phyloP scores from a whole-genome alignment of 495 filamentous ascomycete genomes.

The Trichoderma gamsii region DNA sequence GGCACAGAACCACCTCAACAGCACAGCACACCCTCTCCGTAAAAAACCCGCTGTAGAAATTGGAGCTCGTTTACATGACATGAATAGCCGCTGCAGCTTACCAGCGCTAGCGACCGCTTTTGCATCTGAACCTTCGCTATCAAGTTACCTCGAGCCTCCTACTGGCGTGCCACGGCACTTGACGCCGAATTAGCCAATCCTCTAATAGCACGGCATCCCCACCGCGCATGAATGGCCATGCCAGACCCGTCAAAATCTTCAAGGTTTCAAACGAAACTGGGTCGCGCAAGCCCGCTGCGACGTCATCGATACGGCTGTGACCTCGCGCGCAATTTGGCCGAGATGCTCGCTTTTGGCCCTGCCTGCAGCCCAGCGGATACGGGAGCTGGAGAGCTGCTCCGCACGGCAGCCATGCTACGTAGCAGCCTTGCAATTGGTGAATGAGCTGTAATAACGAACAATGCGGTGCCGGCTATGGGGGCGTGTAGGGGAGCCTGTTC shows the following conservation, averaged over 20 bases:
- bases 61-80: neutral
- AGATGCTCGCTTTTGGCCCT: neutral
- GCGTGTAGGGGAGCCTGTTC: neutral
- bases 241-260: neutral
- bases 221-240: neutral
- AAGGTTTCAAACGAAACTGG: conserved; percentile 7
- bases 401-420: conserved; percentile 8
- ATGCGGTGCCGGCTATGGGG: neutral
- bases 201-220: neutral
- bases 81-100: neutral
- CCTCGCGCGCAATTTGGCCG: neutral
- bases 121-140: no score
- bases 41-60: neutral
- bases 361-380: conserved; percentile 4
- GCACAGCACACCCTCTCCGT: neutral
- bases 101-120: neutral
- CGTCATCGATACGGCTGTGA: conserved; percentile 11
- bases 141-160: no score
- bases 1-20: neutral
- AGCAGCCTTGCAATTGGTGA: neutral
- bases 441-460: neutral
- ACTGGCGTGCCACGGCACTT: neutral
- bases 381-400: neutral
- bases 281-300: conserved; percentile 5
- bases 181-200: neutral